These are phyloP conservation scores for Cutaneotrichosporon mucoides DNA, from an alignment of 1,284 basidiomycete genomes.

Conservation along the genomic window DNA sequence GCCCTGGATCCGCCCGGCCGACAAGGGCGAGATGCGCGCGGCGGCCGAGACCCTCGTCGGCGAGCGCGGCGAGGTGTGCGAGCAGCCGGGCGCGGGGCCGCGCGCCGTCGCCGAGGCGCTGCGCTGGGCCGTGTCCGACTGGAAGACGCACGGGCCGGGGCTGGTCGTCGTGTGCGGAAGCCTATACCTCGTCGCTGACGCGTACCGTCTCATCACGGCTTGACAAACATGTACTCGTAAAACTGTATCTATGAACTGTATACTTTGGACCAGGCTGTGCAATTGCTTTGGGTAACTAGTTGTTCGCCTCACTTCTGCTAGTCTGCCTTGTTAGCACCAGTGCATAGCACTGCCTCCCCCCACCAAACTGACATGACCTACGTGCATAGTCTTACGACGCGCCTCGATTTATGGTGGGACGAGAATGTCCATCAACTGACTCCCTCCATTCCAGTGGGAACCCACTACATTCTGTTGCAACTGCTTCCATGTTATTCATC, in stretches of 20 bases:
- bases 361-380: not conserved
- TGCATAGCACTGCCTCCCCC: not conserved
- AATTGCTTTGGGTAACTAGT: no score
- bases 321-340: no score
- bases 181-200: conserved; percentile 82
- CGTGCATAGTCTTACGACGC: no score
- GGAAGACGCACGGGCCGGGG: conserved; percentile 33
- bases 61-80: conserved; percentile 11
- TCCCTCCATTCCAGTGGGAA: no score
- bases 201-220: conserved; percentile 59
- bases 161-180: conserved; percentile 78
- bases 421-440: no score
- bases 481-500: conserved; percentile 3
- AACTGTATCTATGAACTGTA: no score
- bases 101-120: conserved; percentile 27
- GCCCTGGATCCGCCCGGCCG: conserved; percentile 77
- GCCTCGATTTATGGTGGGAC: no score
- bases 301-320: no score
- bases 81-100: conserved; percentile 12
- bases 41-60: conserved; percentile 40
- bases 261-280: no score
- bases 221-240: not conserved
- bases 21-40: conserved; percentile 52
- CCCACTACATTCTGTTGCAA: not conserved
- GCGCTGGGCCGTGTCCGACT: conserved; percentile 32